phyloP scores from a whole-genome alignment of 768 basidiomycete species.

The Pholiota microspora region DNA sequence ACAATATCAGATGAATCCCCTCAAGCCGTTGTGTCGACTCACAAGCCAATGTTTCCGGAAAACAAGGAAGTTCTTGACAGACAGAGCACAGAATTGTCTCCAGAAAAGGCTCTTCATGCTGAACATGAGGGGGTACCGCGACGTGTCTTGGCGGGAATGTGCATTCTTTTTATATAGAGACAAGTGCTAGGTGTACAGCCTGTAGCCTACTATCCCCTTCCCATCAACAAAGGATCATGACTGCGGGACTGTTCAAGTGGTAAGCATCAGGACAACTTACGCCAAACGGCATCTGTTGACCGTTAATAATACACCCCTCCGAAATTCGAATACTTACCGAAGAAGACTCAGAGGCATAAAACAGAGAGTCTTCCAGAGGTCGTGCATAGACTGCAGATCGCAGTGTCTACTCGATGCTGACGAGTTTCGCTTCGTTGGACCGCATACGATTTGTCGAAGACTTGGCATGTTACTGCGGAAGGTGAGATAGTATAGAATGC shows the following conservation, averaged over 20 bases:
- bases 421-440: background rate
- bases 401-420: no score
- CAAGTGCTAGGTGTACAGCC: background rate
- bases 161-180: background rate
- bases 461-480: background rate
- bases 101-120: slow-evolving; percentile 33
- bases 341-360: background rate
- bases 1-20: background rate
- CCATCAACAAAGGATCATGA: no score
- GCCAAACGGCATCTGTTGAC: no score
- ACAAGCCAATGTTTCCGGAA: slow-evolving; percentile 54
- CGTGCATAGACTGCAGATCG: background rate
- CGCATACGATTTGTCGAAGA: background rate
- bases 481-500: background rate
- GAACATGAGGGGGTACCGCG: background rate
- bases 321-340: no score
- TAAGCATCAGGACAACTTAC: no score
- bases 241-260: background rate
- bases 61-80: slow-evolving; percentile 59
- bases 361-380: background rate
- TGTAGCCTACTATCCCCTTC: no score
- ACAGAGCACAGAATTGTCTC: slow-evolving; percentile 50
- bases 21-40: slow-evolving; percentile 16
- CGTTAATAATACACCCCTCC: no score
- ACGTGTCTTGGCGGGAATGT: background rate